Evolutionary conservation across 169 alveolate species (phyloP), one percentile per base, ranked within the genome.

Genomic region (Fabrea salina): DNA sequence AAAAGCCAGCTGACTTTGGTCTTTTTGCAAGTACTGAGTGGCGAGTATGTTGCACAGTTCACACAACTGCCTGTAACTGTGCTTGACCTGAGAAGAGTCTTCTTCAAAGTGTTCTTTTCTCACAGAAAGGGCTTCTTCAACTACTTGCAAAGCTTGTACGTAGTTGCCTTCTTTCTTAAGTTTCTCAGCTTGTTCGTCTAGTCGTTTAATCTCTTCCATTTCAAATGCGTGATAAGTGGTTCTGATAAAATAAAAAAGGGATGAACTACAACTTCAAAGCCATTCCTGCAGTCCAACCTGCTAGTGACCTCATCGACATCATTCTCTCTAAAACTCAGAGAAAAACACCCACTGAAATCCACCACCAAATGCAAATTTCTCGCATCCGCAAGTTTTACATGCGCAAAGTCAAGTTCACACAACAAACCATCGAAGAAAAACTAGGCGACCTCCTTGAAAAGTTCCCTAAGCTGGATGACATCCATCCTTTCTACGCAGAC

Each of bases 331-430:
- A 95, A 87, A 99, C 99, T 30, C 98, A 99, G 87, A 92, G 99
- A 39, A 98, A 98, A 94, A 99, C 99, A 0, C 99, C 99, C 4
- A 99, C 99, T 11, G 99, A 96, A 54, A 97, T 98, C 8, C 99
- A 97, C 85, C 98, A 98, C 43, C 98, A 98, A 39, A 97, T 96
- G 92, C 97, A 98, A 89, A 97, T 99, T 41, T 90, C 98, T n/a
- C 90, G 99, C 33, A 99, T 99, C 50, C 86, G 99, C 58, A 97
- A 95, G 86, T 99, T 99, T 91, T 99, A 99, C 82, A 97, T 99
- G 99, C 95, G 99, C 67, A 99, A 99, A 90, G 99, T 98, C 47
- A 97, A 98, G 86, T 97, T 94, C 83, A 97, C 99, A 71, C 98
- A 97, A 87, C 97, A 96, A 78, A 90, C 97, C 33, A 95, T 95